Conservation (phyloP, 495 filamentous ascomycete species). For the Parachaetomium inaequale region DNA sequence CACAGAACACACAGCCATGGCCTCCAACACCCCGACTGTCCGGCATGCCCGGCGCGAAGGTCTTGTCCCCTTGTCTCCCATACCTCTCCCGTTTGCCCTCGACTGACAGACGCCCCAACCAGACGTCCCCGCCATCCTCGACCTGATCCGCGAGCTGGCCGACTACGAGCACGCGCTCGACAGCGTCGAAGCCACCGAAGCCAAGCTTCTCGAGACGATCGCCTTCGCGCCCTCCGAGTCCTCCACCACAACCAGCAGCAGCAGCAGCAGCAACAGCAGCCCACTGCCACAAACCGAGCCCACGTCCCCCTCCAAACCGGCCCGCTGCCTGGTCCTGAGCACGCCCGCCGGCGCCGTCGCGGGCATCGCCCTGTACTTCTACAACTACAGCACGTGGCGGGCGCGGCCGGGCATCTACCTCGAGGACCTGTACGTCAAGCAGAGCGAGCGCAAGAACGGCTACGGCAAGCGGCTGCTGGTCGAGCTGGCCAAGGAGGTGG, state of each 20-base stretch:
- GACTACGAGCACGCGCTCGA: constrained; percentile 75
- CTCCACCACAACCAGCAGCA: constrained; percentile 33
- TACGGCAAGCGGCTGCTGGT: constrained; percentile 75
- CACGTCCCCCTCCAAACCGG: constrained; percentile 39
- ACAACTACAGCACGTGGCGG: constrained; percentile 75
- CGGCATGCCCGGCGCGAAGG: constrained; percentile 38
- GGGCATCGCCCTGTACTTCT: constrained; percentile 60
- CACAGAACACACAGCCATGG: constrained; percentile 17
- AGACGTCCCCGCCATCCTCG: constrained; percentile 81
- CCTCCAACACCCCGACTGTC: constrained; percentile 19
- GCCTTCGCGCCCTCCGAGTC: constrained; percentile 60
- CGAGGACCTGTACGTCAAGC: constrained; percentile 84
- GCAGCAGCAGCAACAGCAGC: constrained; percentile 20
- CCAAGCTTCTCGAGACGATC: constrained; percentile 69
- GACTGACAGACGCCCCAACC: constrained; percentile 2
- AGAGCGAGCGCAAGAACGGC: constrained; percentile 64
- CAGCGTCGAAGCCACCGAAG: constrained; percentile 74
- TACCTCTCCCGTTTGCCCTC: neutral
- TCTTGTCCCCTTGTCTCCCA: constrained; percentile 4
- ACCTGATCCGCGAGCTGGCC: constrained; percentile 83
- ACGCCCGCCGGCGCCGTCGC: constrained; percentile 39
- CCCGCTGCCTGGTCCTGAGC: constrained; percentile 47
- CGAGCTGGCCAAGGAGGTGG: constrained; percentile 71
- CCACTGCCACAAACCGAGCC: constrained; percentile 40
- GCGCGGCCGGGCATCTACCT: constrained; percentile 85